phyloP scores from a whole-genome alignment of 495 filamentous ascomycete species.

The Podospora didyma region DNA sequence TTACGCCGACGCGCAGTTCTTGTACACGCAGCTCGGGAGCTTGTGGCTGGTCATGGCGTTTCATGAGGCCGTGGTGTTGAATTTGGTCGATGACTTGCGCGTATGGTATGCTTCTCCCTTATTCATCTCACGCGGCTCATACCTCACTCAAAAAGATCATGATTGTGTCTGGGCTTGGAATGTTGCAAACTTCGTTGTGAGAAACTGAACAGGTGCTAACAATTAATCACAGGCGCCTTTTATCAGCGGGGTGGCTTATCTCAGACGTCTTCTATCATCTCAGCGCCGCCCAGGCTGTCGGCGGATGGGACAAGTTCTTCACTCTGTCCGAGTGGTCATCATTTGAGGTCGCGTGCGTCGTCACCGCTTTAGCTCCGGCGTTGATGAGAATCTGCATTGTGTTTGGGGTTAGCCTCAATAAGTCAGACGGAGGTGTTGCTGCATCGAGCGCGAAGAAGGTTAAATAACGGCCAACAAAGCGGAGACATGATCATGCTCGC shows the following conservation, averaged over 20 bases:
- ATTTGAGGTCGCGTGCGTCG: conserved; percentile 15
- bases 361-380: conserved; percentile 5
- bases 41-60: conserved; percentile 52
- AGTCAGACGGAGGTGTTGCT: neutral
- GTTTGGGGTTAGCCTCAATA: conserved; percentile 12
- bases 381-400: conserved; percentile 16
- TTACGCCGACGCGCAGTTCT: conserved; percentile 12
- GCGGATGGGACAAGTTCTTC: conserved; percentile 20
- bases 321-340: conserved; percentile 13
- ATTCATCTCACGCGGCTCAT: too few relatives aligned
- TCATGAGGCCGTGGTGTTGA: conserved; percentile 55
- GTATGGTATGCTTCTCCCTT: conserved; percentile 38
- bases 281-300: conserved; percentile 21
- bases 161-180: too few relatives aligned
- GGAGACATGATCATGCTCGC: too few relatives aligned
- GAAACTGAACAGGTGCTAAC: too few relatives aligned
- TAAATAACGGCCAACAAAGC: too few relatives aligned
- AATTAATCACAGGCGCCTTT: conserved; percentile 20
- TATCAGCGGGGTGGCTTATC: conserved; percentile 26
- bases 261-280: conserved; percentile 18
- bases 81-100: conserved; percentile 42
- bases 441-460: neutral
- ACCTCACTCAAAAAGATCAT: too few relatives aligned
- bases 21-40: conserved; percentile 49
- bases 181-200: too few relatives aligned